Base-by-base conservation (phyloP, 1,139 yeast genomes). In the Debaryomycetaceae sp. region DNA sequence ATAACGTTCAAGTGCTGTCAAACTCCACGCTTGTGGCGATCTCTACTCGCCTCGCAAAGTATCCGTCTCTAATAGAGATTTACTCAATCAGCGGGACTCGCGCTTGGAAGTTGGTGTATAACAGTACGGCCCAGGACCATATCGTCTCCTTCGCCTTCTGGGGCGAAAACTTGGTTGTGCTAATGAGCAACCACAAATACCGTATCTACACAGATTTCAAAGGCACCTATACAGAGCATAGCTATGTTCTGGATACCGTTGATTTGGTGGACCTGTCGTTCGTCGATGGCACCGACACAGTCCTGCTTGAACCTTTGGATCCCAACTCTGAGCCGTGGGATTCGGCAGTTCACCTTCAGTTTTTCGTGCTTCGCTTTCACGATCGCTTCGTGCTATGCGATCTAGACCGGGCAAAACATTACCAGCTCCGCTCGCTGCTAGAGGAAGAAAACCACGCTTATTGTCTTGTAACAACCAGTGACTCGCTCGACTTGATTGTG, bases 121-220 rank as follows among this genome's bases (percentile, higher is more conserved):
- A 68, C 55, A 61, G 73, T 54, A 48, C 55, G 2, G 63, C 67
- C 13, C 70, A 74, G 1, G 67, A 69, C 6, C 70, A 82, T 29
- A 58, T 71, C 1, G 69, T 71, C 7, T 64, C 78, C 15, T 76
- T 74, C 25, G 73, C 75, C 18, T 64, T 63, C 37, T 32, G 72
- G 49, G 71, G 32, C 34, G 93, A 82, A 38, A 64, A 70, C 31
- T 58, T 86, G 32, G 53, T 79, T 13, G 70, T 85, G 7, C 69
- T 83, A 1, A 53, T 80, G 19, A 67, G 64, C 23, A 63, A 64
- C 33, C 68, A 85, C 2, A 59, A 62, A 22, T 71, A 70, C 25
- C 58, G 95, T 35, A 58, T 68, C 28, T 87, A 86, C 46, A 55
- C 67, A 28, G 87, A 82, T 40, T 73, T 81, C 37, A 71, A 71